Percentiles rank a stretch among this genome's conserved stretches.
These are phyloP conservation scores for Nephelium lappaceum DNA, from an alignment of 345 rosid genomes.

Conservation along the genomic window DNA sequence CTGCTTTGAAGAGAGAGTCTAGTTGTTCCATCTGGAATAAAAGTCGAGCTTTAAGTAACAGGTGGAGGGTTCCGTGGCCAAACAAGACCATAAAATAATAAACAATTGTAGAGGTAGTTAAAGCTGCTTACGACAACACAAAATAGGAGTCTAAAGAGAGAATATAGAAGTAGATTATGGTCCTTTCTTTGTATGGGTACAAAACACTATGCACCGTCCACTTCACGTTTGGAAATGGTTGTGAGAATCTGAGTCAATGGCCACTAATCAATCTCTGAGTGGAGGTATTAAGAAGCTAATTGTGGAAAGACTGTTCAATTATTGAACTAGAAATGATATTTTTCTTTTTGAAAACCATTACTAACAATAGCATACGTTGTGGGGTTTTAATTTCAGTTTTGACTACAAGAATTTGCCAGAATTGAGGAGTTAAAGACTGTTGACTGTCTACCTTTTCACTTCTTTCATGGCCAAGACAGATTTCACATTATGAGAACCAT, in stretches of 20 bases:
- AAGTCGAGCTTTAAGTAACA: neutral
- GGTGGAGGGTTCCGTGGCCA: conserved; percentile 14
- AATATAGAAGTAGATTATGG: conserved; percentile 11
- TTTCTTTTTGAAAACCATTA: neutral
- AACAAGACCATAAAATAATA: conserved; percentile 1
- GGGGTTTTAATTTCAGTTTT: neutral
- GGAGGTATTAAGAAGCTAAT: conserved; percentile 7
- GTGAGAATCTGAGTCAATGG: conserved; percentile 33
- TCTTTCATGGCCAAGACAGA: neutral
- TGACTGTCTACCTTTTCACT: neutral
- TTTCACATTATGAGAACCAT: neutral
- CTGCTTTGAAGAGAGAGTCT: conserved; percentile 14
- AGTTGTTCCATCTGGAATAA: conserved; percentile 18
- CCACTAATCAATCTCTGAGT: conserved; percentile 18
- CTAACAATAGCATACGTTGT: neutral
- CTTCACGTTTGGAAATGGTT: neutral
- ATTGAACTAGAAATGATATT: neutral
- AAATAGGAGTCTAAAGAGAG: neutral
- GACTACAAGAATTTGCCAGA: neutral
- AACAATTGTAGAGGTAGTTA: conserved; percentile 21
- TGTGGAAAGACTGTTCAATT: conserved; percentile 12
- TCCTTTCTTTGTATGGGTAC: neutral
- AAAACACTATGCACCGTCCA: conserved; percentile 35
- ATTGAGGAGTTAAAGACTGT: neutral
- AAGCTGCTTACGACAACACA: neutral